Conservation (phyloP, 371 early-diverging fungal species). For the Zychaea mexicana region DNA sequence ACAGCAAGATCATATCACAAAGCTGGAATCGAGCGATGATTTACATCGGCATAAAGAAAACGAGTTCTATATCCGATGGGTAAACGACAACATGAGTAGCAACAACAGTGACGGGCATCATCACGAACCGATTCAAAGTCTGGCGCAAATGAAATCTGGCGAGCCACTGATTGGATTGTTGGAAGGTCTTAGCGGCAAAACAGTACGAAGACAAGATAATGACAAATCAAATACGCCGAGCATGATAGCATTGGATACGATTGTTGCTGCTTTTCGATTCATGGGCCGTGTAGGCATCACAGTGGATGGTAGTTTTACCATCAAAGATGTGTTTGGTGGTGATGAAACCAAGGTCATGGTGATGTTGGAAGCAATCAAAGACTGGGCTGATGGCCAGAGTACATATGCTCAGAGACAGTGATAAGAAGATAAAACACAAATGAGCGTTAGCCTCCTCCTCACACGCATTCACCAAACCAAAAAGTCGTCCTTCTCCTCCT, state of each 20-base stretch:
- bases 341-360: conserved; percentile 55
- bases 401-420: too few relatives aligned
- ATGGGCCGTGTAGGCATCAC: conserved; percentile 61
- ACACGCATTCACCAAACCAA: too few relatives aligned
- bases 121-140: conserved; percentile 8
- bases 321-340: conserved; percentile 61
- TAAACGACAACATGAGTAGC: conserved; percentile 49
- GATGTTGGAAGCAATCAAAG: conserved; percentile 40
- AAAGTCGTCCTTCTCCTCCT: too few relatives aligned
- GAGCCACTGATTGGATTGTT: conserved; percentile 51
- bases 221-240: conserved; percentile 10
- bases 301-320: conserved; percentile 55
- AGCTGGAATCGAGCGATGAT: conserved; percentile 2
- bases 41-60: conserved; percentile 2
- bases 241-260: conserved; percentile 52
- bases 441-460: too few relatives aligned
- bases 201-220: conserved; percentile 33
- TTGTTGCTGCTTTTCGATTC: conserved; percentile 64
- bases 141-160: conserved; percentile 43
- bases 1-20: conserved; percentile 24
- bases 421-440: too few relatives aligned
- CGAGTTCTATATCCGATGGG: conserved; percentile 53
- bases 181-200: conserved; percentile 51
- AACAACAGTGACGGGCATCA: too few relatives aligned
- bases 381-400: conserved; percentile 22